Conservation (phyloP, 129 eudicot species). For the Escallonia herrerae region DNA sequence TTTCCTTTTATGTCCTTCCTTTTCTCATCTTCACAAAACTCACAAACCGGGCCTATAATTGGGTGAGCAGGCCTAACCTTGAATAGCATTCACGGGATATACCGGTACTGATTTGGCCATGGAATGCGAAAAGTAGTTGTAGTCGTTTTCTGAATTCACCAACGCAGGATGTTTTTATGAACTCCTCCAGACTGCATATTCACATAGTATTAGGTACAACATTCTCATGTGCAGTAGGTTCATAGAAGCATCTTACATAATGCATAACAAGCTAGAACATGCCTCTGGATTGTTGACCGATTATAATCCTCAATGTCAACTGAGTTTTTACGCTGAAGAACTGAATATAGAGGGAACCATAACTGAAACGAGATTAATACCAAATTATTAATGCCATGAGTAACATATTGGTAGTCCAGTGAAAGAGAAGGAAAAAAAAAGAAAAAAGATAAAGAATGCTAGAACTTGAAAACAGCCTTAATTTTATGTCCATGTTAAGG, state of each 20-base stretch:
- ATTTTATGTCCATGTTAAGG: no score
- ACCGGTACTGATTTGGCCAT: conserved; percentile 60
- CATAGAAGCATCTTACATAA: neutral
- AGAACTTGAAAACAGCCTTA: no score
- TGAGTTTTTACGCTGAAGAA: conserved; percentile 41
- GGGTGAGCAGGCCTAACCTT: conserved; percentile 33
- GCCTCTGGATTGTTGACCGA: conserved; percentile 60
- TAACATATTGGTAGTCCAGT: neutral
- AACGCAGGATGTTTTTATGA: conserved; percentile 69
- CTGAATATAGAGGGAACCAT: conserved; percentile 86
- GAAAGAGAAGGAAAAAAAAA: no score
- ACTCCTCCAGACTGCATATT: conserved; percentile 72
- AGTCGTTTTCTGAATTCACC: conserved; percentile 89
- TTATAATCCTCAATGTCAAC: conserved; percentile 37
- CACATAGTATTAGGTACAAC: conserved; percentile 7
- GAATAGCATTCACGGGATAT: conserved; percentile 32
- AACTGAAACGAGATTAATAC: conserved; percentile 40
- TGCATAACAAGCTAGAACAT: conserved; percentile 9
- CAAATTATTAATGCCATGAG: conserved; percentile 2
- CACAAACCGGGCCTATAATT: no score
- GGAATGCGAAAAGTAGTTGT: conserved; percentile 75
- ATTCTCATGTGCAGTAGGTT: neutral
- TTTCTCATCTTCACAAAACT: no score
- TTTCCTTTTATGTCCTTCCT: no score
- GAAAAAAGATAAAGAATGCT: no score